Percentiles rank a stretch among this genome's conserved stretches.
phyloP scores from a whole-genome alignment of 2,329 filamentous ascomycete species.

The Aureobasidium sp. region DNA sequence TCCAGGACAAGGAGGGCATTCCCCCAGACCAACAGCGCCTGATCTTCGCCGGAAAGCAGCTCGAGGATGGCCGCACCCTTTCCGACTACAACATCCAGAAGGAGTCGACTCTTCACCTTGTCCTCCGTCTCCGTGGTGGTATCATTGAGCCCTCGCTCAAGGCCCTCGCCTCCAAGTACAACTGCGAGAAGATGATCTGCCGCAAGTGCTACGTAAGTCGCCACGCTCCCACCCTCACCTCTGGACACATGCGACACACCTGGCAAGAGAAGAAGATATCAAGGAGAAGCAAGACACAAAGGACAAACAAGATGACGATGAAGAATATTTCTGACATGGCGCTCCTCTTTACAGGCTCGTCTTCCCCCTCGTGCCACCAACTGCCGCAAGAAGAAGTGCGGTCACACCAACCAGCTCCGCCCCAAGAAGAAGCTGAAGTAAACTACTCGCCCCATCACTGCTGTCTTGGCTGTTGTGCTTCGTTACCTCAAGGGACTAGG shows the following conservation, averaged over 20 bases:
- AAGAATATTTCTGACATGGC: conserved; percentile 25
- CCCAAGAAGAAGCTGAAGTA: conserved; percentile 99
- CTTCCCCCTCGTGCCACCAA: conserved; percentile 98
- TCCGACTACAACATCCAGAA: conserved; percentile 99
- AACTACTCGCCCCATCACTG: conserved; percentile 39
- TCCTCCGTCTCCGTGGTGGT: conserved; percentile 98
- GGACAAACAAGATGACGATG: conserved; percentile 22
- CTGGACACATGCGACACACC: conserved; percentile 1
- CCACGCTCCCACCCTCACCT: not conserved
- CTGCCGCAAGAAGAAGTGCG: conserved; percentile 99
- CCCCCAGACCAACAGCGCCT: conserved; percentile 96
- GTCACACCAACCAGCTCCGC: conserved; percentile 99
- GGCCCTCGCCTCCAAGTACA: conserved; percentile 98
- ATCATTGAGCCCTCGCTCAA: conserved; percentile 99
- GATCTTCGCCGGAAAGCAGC: conserved; percentile 98
- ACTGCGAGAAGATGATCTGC: conserved; percentile 99
- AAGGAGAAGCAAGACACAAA: conserved; percentile 20
- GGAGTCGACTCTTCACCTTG: conserved; percentile 97
- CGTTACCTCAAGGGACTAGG: conserved; percentile 23
- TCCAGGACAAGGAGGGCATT: conserved; percentile 99
- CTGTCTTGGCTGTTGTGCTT: conserved; percentile 24
- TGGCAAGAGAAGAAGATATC: not conserved
- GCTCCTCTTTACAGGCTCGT: conserved; percentile 49
- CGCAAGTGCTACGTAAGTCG: conserved; percentile 97
- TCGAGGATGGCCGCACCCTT: conserved; percentile 94